phyloP scores from a whole-genome alignment of 305 asterid genomes.

The Fraxinus albicans region DNA sequence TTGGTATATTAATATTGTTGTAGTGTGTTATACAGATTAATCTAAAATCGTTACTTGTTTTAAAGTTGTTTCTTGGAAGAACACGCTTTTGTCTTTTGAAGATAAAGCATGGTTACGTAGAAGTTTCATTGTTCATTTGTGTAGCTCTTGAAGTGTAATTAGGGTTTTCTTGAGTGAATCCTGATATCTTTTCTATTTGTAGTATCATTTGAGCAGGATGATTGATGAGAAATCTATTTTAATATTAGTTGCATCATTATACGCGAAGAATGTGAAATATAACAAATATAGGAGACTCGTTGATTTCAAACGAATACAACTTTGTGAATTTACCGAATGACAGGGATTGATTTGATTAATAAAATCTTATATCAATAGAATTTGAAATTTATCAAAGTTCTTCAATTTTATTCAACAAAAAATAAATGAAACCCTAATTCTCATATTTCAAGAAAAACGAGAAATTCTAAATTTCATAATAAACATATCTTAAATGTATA shows the following conservation, averaged over 20 bases:
- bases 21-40: background rate
- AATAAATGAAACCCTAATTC: too few species aligned
- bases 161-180: background rate
- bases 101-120: background rate
- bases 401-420: too few species aligned
- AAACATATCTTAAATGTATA: too few species aligned
- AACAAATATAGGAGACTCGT: background rate
- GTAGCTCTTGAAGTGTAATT: background rate
- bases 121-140: background rate
- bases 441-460: too few species aligned
- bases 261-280: background rate
- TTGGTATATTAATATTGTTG: background rate
- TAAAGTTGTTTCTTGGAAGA: slow-evolving; percentile 6
- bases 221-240: background rate
- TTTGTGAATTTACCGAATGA: background rate
- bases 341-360: background rate
- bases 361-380: too few species aligned
- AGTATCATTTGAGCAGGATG: background rate
- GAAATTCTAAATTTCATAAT: too few species aligned
- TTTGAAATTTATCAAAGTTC: too few species aligned
- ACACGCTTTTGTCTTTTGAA: background rate
- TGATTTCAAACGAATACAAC: background rate
- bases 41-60: background rate
- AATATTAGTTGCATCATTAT: background rate
- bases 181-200: background rate